Evolutionary conservation across 352 stramenopile genomes (phyloP).

Genomic region (Phytophthora cajani): DNA sequence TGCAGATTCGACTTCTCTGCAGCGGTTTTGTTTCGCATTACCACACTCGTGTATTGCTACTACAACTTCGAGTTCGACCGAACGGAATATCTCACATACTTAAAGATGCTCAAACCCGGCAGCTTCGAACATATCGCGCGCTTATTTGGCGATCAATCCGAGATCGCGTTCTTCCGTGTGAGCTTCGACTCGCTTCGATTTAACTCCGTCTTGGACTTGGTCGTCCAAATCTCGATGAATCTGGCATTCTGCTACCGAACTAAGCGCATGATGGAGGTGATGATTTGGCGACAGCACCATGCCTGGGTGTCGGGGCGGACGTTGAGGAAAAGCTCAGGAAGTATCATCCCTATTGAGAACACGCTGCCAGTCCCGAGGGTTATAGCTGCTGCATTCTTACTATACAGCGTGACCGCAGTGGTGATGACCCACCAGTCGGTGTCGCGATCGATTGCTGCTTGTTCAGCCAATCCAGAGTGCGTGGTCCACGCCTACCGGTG

Average conservation of each 20-base stretch:
- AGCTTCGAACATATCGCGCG: slow-evolving; percentile 34
- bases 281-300: slow-evolving; percentile 12
- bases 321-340: neutral
- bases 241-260: slow-evolving; percentile 35
- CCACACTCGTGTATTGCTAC: slow-evolving; percentile 29
- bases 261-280: slow-evolving; percentile 18
- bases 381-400: slow-evolving; percentile 6
- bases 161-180: slow-evolving; percentile 33
- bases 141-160: slow-evolving; percentile 22
- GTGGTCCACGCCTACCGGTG: slow-evolving; percentile 22
- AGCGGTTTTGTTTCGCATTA: slow-evolving; percentile 34
- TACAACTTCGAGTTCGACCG: slow-evolving; percentile 38
- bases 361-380: slow-evolving; percentile 23
- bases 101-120: slow-evolving; percentile 15
- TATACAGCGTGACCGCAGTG: slow-evolving; percentile 9
- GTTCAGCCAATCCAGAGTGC: slow-evolving; percentile 21
- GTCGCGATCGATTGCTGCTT: slow-evolving; percentile 1
- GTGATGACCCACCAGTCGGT: slow-evolving; percentile 6
- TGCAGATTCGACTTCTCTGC: slow-evolving; percentile 38
- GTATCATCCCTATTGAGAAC: neutral
- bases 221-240: slow-evolving; percentile 32
- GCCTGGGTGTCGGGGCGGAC: slow-evolving; percentile 2
- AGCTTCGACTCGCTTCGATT: slow-evolving; percentile 41
- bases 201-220: slow-evolving; percentile 24
- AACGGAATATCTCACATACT: slow-evolving; percentile 17